phyloP scores from a whole-genome alignment of 768 basidiomycete genomes.

The Xanthoconium stramineum region DNA sequence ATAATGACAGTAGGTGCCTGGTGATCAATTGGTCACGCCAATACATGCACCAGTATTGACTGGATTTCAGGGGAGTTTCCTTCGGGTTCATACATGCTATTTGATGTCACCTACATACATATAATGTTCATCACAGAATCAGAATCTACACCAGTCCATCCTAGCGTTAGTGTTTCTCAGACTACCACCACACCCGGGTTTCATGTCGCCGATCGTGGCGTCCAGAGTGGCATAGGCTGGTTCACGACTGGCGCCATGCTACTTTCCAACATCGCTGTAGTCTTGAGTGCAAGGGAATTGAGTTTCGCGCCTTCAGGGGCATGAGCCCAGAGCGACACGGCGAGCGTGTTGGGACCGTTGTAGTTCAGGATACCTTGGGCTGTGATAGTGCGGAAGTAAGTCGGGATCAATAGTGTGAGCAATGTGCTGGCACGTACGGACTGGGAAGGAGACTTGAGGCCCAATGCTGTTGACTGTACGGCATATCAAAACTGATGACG shows the following conservation, averaged over 20 bases:
- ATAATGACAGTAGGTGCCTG: not conserved
- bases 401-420: not conserved
- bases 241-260: conserved; percentile 23
- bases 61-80: too few relatives aligned
- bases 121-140: not conserved
- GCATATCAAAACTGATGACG: not conserved
- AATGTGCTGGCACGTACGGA: conserved; percentile 16
- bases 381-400: conserved; percentile 17
- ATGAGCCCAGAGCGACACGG: conserved; percentile 47
- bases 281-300: conserved; percentile 35
- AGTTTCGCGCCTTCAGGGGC: conserved; percentile 41
- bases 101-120: not conserved
- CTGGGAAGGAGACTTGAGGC: conserved; percentile 24
- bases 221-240: conserved; percentile 29
- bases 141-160: not conserved
- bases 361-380: conserved; percentile 52
- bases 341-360: conserved; percentile 45
- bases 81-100: too few relatives aligned
- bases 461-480: conserved; percentile 23
- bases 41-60: too few relatives aligned
- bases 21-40: too few relatives aligned
- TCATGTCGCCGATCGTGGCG: conserved; percentile 17
- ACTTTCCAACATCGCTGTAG: conserved; percentile 32
- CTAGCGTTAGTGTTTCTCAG: not conserved
- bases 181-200: not conserved